Conservation (phyloP, 352 stramenopile genomes). For the Phytophthora kernoviae region DNA sequence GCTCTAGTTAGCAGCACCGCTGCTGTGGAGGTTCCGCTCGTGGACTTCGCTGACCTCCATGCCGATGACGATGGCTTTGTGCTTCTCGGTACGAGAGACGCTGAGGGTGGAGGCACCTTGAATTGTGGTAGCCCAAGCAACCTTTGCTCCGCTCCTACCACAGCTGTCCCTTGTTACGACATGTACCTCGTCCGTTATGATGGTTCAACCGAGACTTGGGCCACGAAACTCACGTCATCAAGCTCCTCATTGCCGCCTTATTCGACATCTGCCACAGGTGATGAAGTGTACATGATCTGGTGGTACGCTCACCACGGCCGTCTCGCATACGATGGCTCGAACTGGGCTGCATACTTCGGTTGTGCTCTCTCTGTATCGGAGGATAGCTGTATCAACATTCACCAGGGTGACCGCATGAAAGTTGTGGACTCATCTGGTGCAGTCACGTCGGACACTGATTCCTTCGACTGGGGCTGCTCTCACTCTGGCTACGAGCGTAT, state of each 20-base stretch:
- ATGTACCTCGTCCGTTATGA: constrained; percentile 56
- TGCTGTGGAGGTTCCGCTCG: constrained; percentile 22
- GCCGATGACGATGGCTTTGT: constrained; percentile 51
- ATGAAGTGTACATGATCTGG: constrained; percentile 52
- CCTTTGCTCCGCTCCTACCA: constrained; percentile 34
- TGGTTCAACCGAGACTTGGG: constrained; percentile 43
- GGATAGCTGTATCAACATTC: constrained; percentile 54
- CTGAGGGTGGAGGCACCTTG: constrained; percentile 42
- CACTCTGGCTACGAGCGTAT: constrained; percentile 56
- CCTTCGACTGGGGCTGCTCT: constrained; percentile 52
- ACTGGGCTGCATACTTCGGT: constrained; percentile 58
- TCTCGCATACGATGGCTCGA: constrained; percentile 49
- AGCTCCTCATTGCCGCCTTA: constrained; percentile 49
- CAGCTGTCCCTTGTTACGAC: constrained; percentile 42
- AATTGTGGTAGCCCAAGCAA: constrained; percentile 52
- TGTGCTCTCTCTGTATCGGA: constrained; percentile 45
- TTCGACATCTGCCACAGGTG: constrained; percentile 39
- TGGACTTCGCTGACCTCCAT: constrained; percentile 53
- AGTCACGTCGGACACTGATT: constrained; percentile 38
- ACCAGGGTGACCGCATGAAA: constrained; percentile 59
- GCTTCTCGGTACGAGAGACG: constrained; percentile 39
- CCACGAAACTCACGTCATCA: constrained; percentile 51
- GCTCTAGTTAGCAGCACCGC: constrained; percentile 35
- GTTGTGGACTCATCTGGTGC: constrained; percentile 37
- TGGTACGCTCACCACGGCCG: constrained; percentile 59